Percentiles rank a stretch among this genome's conserved stretches.
Evolutionary conservation across 139 green algal genomes (phyloP).

Genomic region (Eudorina sp.): DNA sequence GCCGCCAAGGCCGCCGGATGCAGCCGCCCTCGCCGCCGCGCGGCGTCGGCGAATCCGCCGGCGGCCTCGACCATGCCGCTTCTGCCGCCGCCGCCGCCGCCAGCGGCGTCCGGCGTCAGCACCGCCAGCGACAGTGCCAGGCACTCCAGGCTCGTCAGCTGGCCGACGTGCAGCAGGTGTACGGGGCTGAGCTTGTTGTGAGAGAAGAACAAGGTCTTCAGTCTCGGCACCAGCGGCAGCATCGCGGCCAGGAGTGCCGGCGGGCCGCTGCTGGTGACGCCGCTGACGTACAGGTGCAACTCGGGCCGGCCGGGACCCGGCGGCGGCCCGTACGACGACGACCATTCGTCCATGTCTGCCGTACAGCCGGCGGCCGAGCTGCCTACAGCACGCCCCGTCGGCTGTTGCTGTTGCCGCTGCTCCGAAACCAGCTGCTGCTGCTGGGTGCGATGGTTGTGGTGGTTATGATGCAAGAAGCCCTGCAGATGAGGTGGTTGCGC

Average conservation of each 20-base stretch:
- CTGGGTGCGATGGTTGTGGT: too few species aligned
- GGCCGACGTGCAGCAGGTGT: not conserved
- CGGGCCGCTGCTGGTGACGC: not conserved
- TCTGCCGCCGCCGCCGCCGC: too few species aligned
- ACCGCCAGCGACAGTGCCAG: not conserved
- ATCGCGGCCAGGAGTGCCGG: not conserved
- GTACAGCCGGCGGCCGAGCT: too few species aligned
- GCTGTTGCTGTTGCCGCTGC: too few species aligned
- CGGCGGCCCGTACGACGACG: conserved; percentile 4
- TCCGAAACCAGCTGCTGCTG: too few species aligned
- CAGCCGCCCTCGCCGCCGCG: not conserved
- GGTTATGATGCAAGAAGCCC: too few species aligned
- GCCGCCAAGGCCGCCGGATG: not conserved
- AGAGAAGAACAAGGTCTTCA: not conserved
- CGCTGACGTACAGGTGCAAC: conserved; percentile 27
- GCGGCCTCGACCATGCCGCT: not conserved
- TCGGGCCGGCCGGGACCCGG: not conserved
- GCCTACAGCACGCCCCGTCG: too few species aligned
- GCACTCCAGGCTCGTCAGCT: conserved; percentile 13
- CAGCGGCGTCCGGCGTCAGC: not conserved
- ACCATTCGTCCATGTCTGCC: too few species aligned
- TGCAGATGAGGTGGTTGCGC: too few species aligned
- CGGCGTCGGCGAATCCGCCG: not conserved
- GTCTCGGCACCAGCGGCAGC: conserved; percentile 4
- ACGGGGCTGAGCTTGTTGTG: not conserved